Conservation (phyloP, 768 basidiomycete species). For the Lactifluus echinatus region DNA sequence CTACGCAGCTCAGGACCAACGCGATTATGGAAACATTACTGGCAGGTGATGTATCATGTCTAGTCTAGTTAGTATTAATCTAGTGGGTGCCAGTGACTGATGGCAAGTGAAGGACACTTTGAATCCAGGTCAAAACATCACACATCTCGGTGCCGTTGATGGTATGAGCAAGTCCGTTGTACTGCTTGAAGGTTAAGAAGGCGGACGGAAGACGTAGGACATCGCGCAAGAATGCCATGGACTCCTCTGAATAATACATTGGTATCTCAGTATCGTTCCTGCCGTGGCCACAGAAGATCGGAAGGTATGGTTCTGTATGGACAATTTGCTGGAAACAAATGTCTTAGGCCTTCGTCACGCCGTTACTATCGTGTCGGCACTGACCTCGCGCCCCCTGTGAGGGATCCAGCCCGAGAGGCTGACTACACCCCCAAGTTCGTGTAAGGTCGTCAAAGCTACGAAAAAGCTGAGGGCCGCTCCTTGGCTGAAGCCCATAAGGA, state of each 20-base stretch:
- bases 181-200: conserved; percentile 24
- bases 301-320: conserved; percentile 28
- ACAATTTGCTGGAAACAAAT: conserved; percentile 26
- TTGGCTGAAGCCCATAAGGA: conserved; percentile 39
- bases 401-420: conserved; percentile 41
- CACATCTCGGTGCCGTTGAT: conserved; percentile 30
- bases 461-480: conserved; percentile 35
- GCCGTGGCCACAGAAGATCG: conserved; percentile 39
- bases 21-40: not conserved
- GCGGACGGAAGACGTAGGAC: conserved; percentile 22
- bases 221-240: conserved; percentile 27
- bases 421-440: conserved; percentile 37
- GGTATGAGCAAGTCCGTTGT: conserved; percentile 29
- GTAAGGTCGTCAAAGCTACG: conserved; percentile 32
- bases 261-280: conserved; percentile 33
- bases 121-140: conserved; percentile 29
- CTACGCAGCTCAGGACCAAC: not conserved
- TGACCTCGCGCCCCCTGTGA: conserved; percentile 29
- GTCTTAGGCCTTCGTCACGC: not conserved
- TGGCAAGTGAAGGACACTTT: conserved; percentile 4
- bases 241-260: conserved; percentile 28
- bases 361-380: not conserved
- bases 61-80: too few species aligned
- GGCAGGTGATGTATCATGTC: not conserved
- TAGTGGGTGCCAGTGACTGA: not conserved